These are phyloP conservation scores for Fagus sylvatica DNA, from an alignment of 306 rosid species.

Conservation along the genomic window DNA sequence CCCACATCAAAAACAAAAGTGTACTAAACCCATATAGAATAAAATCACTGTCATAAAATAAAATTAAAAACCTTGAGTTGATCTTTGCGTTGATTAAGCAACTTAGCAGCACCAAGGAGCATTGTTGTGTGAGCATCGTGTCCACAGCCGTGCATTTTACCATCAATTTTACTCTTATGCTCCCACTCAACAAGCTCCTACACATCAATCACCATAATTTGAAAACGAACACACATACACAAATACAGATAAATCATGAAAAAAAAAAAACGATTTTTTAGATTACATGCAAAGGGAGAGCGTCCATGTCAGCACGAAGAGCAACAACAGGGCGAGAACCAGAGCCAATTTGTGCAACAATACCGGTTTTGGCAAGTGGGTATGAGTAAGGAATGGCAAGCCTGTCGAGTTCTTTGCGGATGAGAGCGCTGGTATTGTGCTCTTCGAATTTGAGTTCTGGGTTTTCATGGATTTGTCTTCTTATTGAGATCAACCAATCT, in stretches of 20 bases:
- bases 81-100: conserved; percentile 53
- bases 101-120: conserved; percentile 76
- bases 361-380: conserved; percentile 67
- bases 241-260: neutral
- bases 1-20: too few relatives aligned
- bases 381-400: conserved; percentile 51
- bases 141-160: conserved; percentile 79
- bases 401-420: conserved; percentile 52
- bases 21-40: too few relatives aligned
- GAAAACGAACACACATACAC: neutral
- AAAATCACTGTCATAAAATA: too few relatives aligned
- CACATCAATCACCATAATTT: neutral
- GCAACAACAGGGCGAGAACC: conserved; percentile 37
- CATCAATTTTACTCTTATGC: conserved; percentile 69
- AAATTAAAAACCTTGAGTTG: conserved; percentile 62
- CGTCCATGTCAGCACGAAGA: conserved; percentile 49
- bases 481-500: conserved; percentile 57
- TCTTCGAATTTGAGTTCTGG: conserved; percentile 73
- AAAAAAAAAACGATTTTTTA: neutral
- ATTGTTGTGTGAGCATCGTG: conserved; percentile 78
- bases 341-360: conserved; percentile 39
- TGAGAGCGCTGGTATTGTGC: conserved; percentile 65
- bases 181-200: conserved; percentile 84
- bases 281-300: conserved; percentile 39
- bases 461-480: conserved; percentile 67